phyloP scores from a whole-genome alignment of 129 eudicot species.

The Chrysanthemum lavandulifolium region DNA sequence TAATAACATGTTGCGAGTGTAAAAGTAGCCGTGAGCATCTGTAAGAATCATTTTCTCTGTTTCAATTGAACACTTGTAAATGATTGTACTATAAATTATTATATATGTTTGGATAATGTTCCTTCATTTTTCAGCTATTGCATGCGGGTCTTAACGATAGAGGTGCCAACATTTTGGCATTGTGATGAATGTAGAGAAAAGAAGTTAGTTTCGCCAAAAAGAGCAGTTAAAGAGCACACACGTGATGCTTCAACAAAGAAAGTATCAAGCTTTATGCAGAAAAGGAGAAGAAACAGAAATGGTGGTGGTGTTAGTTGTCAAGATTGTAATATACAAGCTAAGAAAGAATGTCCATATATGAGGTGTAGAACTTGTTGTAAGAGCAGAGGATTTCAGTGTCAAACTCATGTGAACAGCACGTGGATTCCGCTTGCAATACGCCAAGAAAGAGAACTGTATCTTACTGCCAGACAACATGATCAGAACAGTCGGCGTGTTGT shows the following conservation, averaged over 20 bases:
- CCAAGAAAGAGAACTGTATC: no score
- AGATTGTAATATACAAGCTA: no score
- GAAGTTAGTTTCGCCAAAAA: slow-evolving; percentile 17
- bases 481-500: no score
- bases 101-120: slow-evolving; percentile 9
- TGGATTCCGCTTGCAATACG: no score
- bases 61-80: background rate
- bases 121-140: slow-evolving; percentile 51
- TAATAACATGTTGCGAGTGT: slow-evolving; percentile 43
- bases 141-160: slow-evolving; percentile 29
- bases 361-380: no score
- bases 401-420: no score
- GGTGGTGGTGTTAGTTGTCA: no score
- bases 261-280: background rate
- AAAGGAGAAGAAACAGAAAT: slow-evolving; percentile 31
- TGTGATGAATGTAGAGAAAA: slow-evolving; percentile 51
- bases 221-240: slow-evolving; percentile 5
- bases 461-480: no score
- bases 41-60: slow-evolving; percentile 41
- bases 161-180: slow-evolving; percentile 40
- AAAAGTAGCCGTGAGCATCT: slow-evolving; percentile 38
- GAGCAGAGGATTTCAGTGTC: no score
- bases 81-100: background rate
- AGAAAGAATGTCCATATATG: no score
- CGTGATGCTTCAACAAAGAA: background rate